These are phyloP conservation scores for Flagelloscypha sp. DNA, from an alignment of 768 basidiomycete genomes.

Conservation along the genomic window DNA sequence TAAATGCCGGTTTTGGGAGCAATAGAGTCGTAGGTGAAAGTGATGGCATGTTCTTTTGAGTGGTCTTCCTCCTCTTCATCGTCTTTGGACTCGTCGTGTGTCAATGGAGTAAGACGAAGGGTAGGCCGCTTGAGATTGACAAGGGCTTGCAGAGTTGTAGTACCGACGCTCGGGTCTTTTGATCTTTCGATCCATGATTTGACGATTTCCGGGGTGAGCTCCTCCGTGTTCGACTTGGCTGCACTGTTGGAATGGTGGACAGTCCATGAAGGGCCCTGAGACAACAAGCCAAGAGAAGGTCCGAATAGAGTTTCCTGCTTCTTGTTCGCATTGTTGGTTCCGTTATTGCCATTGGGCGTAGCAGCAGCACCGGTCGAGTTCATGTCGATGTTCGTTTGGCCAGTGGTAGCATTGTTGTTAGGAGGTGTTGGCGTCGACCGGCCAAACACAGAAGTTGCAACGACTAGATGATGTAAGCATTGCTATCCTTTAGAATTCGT, in stretches of 20 bases:
- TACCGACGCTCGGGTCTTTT: conserved; percentile 64
- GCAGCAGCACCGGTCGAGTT: too few relatives aligned
- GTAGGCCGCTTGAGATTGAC: conserved; percentile 92
- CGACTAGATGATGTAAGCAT: too few relatives aligned
- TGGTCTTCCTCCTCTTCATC: conserved; percentile 34
- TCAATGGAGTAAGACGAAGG: conserved; percentile 64
- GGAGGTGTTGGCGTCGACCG: too few relatives aligned
- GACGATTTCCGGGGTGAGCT: conserved; percentile 76
- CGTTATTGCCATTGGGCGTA: too few relatives aligned
- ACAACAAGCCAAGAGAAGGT: conserved; percentile 77
- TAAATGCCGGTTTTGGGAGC: conserved; percentile 78
- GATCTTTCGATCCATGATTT: conserved; percentile 79
- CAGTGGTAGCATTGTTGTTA: too few relatives aligned
- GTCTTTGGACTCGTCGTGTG: conserved; percentile 33
- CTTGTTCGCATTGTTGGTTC: conserved; percentile 45
- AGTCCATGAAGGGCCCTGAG: conserved; percentile 65
- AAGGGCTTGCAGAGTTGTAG: conserved; percentile 88
- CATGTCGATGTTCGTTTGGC: too few relatives aligned
- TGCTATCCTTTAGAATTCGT: too few relatives aligned
- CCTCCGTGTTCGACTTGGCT: conserved; percentile 57
- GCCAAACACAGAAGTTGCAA: too few relatives aligned
- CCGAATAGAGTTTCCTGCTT: conserved; percentile 83
- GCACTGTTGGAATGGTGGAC: conserved; percentile 46
- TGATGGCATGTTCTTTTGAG: conserved; percentile 42
- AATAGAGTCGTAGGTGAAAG: conserved; percentile 90